Evolutionary conservation across 306 rosid species (phyloP).

Genomic region (Inga leiocalycina): DNA sequence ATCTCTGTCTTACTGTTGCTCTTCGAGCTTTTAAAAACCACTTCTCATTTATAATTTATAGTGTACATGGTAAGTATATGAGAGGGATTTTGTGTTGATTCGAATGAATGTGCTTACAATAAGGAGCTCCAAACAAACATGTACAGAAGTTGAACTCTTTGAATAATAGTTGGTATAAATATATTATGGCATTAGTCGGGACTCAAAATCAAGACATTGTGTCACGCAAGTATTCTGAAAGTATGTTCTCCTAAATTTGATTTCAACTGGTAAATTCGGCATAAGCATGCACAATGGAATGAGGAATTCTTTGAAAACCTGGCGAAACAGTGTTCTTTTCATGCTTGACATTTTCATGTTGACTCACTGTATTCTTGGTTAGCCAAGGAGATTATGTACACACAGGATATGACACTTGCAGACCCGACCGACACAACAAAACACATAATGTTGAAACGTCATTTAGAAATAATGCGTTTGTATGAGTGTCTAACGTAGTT

Average conservation of each 20-base stretch:
- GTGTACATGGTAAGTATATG: too few species aligned
- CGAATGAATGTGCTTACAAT: too few species aligned
- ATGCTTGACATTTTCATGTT: conserved; percentile 1
- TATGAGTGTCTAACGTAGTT: background rate
- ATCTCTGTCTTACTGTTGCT: background rate
- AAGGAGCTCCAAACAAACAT: too few species aligned
- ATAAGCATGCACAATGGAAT: background rate
- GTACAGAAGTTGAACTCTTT: background rate
- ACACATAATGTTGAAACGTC: background rate
- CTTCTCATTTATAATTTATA: too few species aligned
- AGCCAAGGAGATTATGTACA: background rate
- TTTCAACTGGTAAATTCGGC: background rate
- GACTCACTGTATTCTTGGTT: conserved; percentile 10
- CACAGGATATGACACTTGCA: background rate
- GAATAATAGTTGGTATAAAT: background rate
- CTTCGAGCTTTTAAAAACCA: background rate
- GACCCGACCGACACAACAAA: background rate
- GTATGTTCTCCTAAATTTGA: background rate
- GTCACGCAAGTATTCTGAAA: background rate
- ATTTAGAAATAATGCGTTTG: background rate
- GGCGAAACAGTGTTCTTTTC: background rate
- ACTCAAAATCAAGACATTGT: conserved; percentile 1
- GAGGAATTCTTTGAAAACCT: background rate
- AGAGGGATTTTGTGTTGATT: too few species aligned
- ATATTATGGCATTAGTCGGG: conserved; percentile 3